Conservation (phyloP, 768 basidiomycete species). For the Pluteus cervinus region DNA sequence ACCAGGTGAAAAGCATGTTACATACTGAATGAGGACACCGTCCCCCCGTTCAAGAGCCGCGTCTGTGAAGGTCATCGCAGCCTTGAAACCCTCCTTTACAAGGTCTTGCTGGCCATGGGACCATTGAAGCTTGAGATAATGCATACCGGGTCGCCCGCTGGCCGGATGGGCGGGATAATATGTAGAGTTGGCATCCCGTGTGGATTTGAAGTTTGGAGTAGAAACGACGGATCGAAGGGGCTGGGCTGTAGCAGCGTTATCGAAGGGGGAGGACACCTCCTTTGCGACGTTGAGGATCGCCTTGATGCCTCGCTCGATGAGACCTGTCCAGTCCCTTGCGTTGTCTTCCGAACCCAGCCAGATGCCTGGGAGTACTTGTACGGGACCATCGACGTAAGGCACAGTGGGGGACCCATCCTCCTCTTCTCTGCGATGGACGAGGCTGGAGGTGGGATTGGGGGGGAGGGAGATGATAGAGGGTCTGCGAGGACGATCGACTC, state of each 20-base stretch:
- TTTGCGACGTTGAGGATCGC: conserved; percentile 91
- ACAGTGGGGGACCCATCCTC: conserved; percentile 47
- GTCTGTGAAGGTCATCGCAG: conserved; percentile 79
- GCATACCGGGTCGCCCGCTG: conserved; percentile 70
- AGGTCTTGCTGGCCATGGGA: conserved; percentile 92
- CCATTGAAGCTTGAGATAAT: conserved; percentile 89
- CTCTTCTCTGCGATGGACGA: conserved; percentile 61
- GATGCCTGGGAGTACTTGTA: conserved; percentile 78
- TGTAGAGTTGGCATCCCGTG: conserved; percentile 34
- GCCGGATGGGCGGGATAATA: conserved; percentile 64
- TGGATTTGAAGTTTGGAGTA: conserved; percentile 55
- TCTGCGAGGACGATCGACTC: conserved; percentile 43
- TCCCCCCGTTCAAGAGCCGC: conserved; percentile 68
- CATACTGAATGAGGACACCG: conserved; percentile 81
- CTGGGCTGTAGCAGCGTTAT: conserved; percentile 33
- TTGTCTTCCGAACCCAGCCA: conserved; percentile 94
- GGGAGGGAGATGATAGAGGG: conserved; percentile 71
- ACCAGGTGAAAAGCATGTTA: conserved; percentile 18
- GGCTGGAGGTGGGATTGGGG: conserved; percentile 39
- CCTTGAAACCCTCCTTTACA: conserved; percentile 70
- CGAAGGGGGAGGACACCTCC: conserved; percentile 76
- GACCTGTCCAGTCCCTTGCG: conserved; percentile 71
- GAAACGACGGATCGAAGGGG: conserved; percentile 58
- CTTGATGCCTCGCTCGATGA: conserved; percentile 67
- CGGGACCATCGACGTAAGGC: conserved; percentile 77